These are phyloP conservation scores for Fusarium vanettenii DNA, from an alignment of 2,329 filamentous ascomycete genomes.

Conservation along the genomic window DNA sequence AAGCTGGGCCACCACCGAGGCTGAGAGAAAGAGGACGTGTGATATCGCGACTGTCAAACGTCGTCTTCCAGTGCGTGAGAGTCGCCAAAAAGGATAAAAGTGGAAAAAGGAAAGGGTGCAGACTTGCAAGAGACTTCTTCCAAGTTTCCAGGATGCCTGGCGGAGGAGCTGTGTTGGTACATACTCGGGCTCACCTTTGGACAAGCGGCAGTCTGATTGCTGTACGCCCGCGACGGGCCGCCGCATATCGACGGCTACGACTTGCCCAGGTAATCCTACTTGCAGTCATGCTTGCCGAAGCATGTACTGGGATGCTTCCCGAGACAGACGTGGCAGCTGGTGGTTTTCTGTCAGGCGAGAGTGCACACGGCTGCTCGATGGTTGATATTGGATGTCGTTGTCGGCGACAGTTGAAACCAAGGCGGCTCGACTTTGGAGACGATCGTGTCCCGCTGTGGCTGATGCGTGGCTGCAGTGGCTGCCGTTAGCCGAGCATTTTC, in stretches of 20 bases:
- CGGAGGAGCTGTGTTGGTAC: constrained; percentile 33
- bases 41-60: constrained; percentile 25
- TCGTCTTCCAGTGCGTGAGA: neutral
- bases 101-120: neutral
- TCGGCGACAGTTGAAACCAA: constrained; percentile 41
- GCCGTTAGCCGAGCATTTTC: constrained; percentile 43
- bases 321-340: constrained; percentile 15
- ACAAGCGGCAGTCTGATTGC: constrained; percentile 20
- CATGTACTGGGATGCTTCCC: neutral
- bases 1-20: constrained; percentile 37
- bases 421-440: constrained; percentile 30
- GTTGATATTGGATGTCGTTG: constrained; percentile 35
- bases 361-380: constrained; percentile 20
- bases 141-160: constrained; percentile 22
- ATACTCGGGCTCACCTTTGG: constrained; percentile 26
- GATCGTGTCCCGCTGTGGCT: constrained; percentile 45
- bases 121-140: constrained; percentile 37
- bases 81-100: neutral
- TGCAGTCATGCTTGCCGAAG: constrained; percentile 5
- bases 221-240: constrained; percentile 29
- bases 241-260: constrained; percentile 27
- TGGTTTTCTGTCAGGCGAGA: constrained; percentile 25
- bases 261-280: constrained; percentile 7
- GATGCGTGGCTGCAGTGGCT: constrained; percentile 29
- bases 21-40: constrained; percentile 20